A percentile compares a stretch with the other conserved stretches of the same genome.
phyloP scores from a whole-genome alignment of 352 stramenopile genomes.

The Globisporangium middletonii region DNA sequence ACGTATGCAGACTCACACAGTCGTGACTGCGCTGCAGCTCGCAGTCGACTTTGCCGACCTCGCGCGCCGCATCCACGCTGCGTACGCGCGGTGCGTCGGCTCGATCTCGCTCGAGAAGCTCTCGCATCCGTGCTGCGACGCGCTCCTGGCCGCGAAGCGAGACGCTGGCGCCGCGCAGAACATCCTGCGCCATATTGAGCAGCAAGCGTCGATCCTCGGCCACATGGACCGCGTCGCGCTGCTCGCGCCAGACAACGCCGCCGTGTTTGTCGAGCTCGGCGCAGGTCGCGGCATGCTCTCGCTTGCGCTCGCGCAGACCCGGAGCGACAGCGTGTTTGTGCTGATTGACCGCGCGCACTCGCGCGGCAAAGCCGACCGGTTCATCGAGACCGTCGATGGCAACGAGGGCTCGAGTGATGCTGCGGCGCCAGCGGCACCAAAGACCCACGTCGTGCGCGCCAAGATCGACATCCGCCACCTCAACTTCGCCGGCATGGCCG shows the following conservation, averaged over 20 bases:
- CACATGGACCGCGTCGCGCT: slow-evolving; percentile 62
- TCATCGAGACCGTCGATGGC: slow-evolving; percentile 30
- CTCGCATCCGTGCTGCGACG: slow-evolving; percentile 55
- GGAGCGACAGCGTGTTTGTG: slow-evolving; percentile 57
- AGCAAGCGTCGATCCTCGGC: slow-evolving; percentile 77
- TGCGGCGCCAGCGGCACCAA: slow-evolving; percentile 13
- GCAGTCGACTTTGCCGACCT: slow-evolving; percentile 56
- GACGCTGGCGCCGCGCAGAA: slow-evolving; percentile 47
- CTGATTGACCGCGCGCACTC: slow-evolving; percentile 72
- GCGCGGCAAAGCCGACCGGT: slow-evolving; percentile 68
- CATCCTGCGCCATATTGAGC: slow-evolving; percentile 72
- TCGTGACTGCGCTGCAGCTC: slow-evolving; percentile 9
- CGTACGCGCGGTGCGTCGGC: slow-evolving; percentile 49
- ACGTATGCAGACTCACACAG: background rate
- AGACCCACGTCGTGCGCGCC: slow-evolving; percentile 41
- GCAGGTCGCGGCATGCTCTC: slow-evolving; percentile 76
- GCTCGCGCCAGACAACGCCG: slow-evolving; percentile 22
- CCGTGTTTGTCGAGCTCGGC: slow-evolving; percentile 66
- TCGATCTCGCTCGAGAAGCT: slow-evolving; percentile 59
- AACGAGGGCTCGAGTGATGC: slow-evolving; percentile 7
- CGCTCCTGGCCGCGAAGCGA: slow-evolving; percentile 60
- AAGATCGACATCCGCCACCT: slow-evolving; percentile 86
- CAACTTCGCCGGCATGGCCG: slow-evolving; percentile 61
- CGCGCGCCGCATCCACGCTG: slow-evolving; percentile 34
- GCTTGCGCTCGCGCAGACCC: slow-evolving; percentile 62